Percentiles rank a stretch among this genome's conserved stretches.
phyloP scores from a whole-genome alignment of 176 grass and related monocot species.

The Urochloa ruziziensis region DNA sequence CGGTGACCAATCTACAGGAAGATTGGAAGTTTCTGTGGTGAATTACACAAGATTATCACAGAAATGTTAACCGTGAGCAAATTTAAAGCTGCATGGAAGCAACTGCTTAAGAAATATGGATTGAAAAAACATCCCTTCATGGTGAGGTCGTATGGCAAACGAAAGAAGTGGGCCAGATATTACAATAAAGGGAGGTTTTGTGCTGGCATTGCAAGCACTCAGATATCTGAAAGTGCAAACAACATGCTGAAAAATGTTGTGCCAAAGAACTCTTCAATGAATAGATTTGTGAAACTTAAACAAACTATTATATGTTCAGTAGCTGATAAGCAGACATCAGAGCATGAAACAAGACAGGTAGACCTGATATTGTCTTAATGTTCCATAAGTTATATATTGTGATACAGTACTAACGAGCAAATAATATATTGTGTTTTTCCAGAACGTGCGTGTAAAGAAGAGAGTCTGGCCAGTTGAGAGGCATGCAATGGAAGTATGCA shows the following conservation, averaged over 20 bases:
- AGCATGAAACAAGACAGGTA: background rate
- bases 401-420: too few species aligned
- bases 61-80: background rate
- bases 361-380: too few species aligned
- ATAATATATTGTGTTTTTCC: too few species aligned
- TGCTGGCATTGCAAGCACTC: background rate
- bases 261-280: background rate
- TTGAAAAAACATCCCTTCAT: background rate
- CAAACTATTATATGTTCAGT: background rate
- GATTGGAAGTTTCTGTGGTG: background rate
- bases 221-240: background rate
- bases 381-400: too few species aligned
- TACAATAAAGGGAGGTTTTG: background rate
- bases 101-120: background rate
- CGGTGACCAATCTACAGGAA: background rate
- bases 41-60: background rate
- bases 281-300: background rate
- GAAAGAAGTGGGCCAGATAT: background rate
- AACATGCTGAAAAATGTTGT: background rate
- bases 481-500: background rate
- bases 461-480: background rate
- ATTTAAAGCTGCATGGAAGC: background rate
- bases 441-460: background rate
- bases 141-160: background rate
- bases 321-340: background rate